phyloP scores from a whole-genome alignment of 495 filamentous ascomycete genomes.

The Penicillium egyptiacum region DNA sequence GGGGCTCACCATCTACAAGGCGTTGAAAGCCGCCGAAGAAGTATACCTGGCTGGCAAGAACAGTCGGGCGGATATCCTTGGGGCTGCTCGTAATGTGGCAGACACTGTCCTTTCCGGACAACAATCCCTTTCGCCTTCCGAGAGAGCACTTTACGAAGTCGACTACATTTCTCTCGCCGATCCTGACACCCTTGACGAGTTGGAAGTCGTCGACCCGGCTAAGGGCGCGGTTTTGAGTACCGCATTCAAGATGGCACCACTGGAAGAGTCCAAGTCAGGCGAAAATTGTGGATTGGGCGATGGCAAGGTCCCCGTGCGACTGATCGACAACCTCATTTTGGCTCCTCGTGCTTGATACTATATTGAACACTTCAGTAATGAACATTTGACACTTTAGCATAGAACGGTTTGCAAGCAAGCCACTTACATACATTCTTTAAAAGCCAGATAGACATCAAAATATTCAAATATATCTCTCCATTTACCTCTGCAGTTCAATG shows the following conservation, averaged over 20 bases:
- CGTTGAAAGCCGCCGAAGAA: constrained; percentile 68
- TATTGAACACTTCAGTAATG: not conserved
- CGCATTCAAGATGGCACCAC: constrained; percentile 83
- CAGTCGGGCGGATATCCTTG: constrained; percentile 63
- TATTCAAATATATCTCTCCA: constrained; percentile 14
- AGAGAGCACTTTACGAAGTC: constrained; percentile 72
- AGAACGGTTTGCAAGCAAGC: not conserved
- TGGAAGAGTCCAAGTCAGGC: constrained; percentile 63
- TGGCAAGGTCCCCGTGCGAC: constrained; percentile 69
- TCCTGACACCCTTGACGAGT: constrained; percentile 73
- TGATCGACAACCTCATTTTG: constrained; percentile 93
- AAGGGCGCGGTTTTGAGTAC: constrained; percentile 83
- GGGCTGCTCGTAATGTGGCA: constrained; percentile 58
- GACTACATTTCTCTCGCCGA: constrained; percentile 92
- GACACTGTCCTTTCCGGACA: constrained; percentile 58
- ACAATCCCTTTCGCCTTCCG: constrained; percentile 54
- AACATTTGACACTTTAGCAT: constrained; percentile 3
- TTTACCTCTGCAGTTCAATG: constrained; percentile 11
- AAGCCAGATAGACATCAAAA: not conserved
- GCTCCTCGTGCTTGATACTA: constrained; percentile 38
- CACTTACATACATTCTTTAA: not conserved
- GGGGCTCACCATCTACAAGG: constrained; percentile 67
- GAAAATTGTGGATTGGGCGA: constrained; percentile 72
- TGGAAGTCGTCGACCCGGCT: constrained; percentile 62
- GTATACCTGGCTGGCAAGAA: constrained; percentile 59